phyloP scores from a whole-genome alignment of 1,139 yeast species.

The Keqinozyma sinolaborantium region DNA sequence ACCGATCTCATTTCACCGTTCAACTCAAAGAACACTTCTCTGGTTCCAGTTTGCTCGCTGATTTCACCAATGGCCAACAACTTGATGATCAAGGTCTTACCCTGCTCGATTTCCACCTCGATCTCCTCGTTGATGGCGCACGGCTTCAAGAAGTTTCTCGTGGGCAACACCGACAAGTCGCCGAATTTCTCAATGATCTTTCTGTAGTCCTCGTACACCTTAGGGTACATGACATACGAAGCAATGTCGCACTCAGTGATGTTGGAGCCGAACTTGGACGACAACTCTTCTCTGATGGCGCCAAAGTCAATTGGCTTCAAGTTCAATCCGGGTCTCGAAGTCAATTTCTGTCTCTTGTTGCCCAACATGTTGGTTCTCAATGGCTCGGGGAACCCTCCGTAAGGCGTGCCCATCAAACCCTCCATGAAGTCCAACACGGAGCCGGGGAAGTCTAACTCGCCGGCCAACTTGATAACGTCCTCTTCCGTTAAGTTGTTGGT shows the following conservation, averaged over 20 bases:
- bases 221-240: constrained; percentile 95
- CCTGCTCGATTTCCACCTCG: constrained; percentile 86
- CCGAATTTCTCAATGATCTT: constrained; percentile 76
- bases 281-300: constrained; percentile 67
- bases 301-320: constrained; percentile 79
- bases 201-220: constrained; percentile 86
- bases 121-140: constrained; percentile 87
- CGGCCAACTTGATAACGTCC: constrained; percentile 84
- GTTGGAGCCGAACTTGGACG: constrained; percentile 54
- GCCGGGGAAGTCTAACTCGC: constrained; percentile 94
- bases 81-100: constrained; percentile 89
- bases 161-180: constrained; percentile 90
- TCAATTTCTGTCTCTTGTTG: constrained; percentile 84
- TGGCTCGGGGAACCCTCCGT: constrained; percentile 99
- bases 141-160: constrained; percentile 83
- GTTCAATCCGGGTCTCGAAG: constrained; percentile 86
- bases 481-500: constrained; percentile 82
- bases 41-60: constrained; percentile 77
- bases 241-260: constrained; percentile 89
- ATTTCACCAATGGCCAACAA: constrained; percentile 92
- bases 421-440: constrained; percentile 97
- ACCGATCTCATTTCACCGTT: constrained; percentile 98
- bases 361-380: constrained; percentile 81
- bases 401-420: constrained; percentile 98
- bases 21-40: constrained; percentile 96